These are phyloP conservation scores for Botrytis squamosa DNA, from an alignment of 2,329 filamentous ascomycete species.

Conservation along the genomic window DNA sequence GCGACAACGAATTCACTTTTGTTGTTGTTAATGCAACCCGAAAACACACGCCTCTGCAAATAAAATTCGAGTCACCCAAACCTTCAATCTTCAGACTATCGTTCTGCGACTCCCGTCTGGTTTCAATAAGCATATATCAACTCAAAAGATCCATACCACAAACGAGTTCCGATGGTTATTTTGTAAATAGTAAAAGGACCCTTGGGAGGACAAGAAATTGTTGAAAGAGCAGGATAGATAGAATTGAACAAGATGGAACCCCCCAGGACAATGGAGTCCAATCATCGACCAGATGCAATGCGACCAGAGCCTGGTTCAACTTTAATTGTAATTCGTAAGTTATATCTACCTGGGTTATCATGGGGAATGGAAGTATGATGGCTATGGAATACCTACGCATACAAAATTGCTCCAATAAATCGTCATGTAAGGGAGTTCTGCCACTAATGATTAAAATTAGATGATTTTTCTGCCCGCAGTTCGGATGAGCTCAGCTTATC, in stretches of 20 bases:
- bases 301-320: constrained; percentile 64
- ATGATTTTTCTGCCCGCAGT: constrained; percentile 89
- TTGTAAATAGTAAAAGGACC: not conserved
- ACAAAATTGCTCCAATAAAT: not conserved
- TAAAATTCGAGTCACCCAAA: not conserved
- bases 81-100: not conserved
- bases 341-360: constrained; percentile 42
- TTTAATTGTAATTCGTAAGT: constrained; percentile 71
- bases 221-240: not conserved
- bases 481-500: constrained; percentile 87
- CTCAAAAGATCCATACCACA: not conserved
- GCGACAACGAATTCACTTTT: constrained; percentile 20
- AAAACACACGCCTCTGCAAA: not conserved
- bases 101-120: not conserved
- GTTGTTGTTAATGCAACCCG: constrained; percentile 17
- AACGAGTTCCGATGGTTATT: constrained; percentile 4
- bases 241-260: constrained; percentile 43
- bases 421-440: constrained; percentile 2
- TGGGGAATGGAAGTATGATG: not conserved
- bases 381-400: constrained; percentile 18
- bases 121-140: not conserved
- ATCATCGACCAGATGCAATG: constrained; percentile 37
- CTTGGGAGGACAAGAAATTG: constrained; percentile 5
- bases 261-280: constrained; percentile 43
- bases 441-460: constrained; percentile 45